Percentiles rank a stretch among this genome's conserved stretches.
Conservation (phyloP, 75 land plant species). For the Gnetum montanum region DNA sequence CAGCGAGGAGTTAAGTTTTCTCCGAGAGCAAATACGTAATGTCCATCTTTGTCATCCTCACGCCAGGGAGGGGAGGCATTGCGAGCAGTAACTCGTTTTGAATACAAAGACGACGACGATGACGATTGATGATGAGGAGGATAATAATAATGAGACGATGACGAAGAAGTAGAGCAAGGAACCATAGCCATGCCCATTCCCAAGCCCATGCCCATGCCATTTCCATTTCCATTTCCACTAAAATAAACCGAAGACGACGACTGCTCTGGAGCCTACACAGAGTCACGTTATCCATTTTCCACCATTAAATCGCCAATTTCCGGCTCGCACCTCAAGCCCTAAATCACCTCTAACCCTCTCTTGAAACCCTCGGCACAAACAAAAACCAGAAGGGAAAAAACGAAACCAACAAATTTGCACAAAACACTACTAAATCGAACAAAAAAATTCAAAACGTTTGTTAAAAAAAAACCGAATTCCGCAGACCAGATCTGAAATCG, state of each 20-base stretch:
- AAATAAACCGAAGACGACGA: slow-evolving; percentile 46
- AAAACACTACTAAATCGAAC: background rate
- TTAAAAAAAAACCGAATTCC: background rate
- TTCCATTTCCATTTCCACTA: slow-evolving; percentile 48
- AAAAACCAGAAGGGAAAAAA: background rate
- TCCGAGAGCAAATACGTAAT: slow-evolving; percentile 88
- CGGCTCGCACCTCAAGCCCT: background rate
- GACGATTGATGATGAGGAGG: background rate
- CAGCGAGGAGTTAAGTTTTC: slow-evolving; percentile 96
- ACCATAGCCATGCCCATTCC: background rate
- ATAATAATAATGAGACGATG: slow-evolving; percentile 11
- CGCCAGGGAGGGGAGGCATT: slow-evolving; percentile 81
- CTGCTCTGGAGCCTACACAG: slow-evolving; percentile 94
- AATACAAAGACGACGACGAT: slow-evolving; percentile 24
- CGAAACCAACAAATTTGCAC: background rate
- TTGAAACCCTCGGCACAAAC: background rate
- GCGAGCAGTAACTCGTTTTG: slow-evolving; percentile 40
- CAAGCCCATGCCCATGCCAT: slow-evolving; percentile 10
- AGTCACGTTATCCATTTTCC: slow-evolving; percentile 49
- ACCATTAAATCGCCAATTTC: slow-evolving; percentile 8
- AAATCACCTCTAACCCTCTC: background rate
- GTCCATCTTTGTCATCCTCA: slow-evolving; percentile 96
- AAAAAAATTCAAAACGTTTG: background rate
- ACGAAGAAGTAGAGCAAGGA: slow-evolving; percentile 15
- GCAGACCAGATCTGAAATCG: background rate